phyloP scores from a whole-genome alignment of 805 yeast species.

The Barnettozyma pratensis region DNA sequence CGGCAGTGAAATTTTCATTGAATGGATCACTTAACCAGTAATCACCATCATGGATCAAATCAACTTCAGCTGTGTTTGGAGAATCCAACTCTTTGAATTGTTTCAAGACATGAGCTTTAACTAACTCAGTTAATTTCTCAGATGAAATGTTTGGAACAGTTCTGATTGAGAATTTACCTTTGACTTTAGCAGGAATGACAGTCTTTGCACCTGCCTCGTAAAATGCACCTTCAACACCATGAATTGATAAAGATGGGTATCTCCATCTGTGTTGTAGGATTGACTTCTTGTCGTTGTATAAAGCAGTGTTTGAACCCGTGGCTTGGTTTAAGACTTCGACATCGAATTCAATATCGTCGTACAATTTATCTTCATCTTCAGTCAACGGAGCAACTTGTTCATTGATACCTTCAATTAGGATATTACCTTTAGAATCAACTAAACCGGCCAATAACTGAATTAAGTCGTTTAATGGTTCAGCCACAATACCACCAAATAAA shows the following conservation, averaged over 20 bases:
- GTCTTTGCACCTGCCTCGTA: slow-evolving; percentile 95
- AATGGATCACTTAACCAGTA: slow-evolving; percentile 96
- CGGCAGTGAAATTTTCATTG: slow-evolving; percentile 91
- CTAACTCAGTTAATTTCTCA: slow-evolving; percentile 70
- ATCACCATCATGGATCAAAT: slow-evolving; percentile 88
- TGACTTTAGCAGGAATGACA: slow-evolving; percentile 91
- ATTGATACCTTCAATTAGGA: slow-evolving; percentile 78
- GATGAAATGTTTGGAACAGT: slow-evolving; percentile 94
- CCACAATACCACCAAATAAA: slow-evolving; percentile 93
- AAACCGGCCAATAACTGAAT: slow-evolving; percentile 69
- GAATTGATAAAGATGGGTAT: slow-evolving; percentile 91
- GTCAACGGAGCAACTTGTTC: slow-evolving; percentile 97
- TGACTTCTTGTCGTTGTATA: slow-evolving; percentile 71
- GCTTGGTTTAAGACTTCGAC: slow-evolving; percentile 83
- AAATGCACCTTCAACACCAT: slow-evolving; percentile 98
- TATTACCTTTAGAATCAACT: slow-evolving; percentile 79
- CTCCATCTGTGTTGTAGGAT: slow-evolving; percentile 99
- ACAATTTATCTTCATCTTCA: slow-evolving; percentile 67
- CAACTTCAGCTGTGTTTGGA: slow-evolving; percentile 67
- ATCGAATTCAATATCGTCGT: slow-evolving; percentile 81
- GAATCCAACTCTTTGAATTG: slow-evolving; percentile 66
- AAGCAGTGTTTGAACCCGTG: slow-evolving; percentile 79
- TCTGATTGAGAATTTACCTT: slow-evolving; percentile 94
- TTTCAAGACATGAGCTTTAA: slow-evolving; percentile 61
- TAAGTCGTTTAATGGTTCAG: slow-evolving; percentile 96